These are phyloP conservation scores for Flaveria sonorensis DNA, from an alignment of 129 eudicot genomes.

Conservation along the genomic window DNA sequence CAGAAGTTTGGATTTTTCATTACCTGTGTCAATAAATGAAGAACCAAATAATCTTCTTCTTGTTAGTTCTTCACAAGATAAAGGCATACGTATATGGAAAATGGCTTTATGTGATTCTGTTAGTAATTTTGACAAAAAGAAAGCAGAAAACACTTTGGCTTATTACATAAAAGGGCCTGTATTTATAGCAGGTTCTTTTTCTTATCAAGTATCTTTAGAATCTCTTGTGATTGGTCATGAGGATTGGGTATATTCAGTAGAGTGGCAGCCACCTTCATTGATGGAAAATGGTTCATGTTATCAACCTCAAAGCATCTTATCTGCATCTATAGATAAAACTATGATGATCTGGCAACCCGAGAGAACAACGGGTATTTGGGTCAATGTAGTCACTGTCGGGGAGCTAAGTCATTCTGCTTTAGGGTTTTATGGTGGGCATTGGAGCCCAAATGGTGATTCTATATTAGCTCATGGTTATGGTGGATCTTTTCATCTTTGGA, in stretches of 20 bases:
- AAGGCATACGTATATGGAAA: conserved; percentile 95
- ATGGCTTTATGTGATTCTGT: conserved; percentile 49
- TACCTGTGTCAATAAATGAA: conserved; percentile 58
- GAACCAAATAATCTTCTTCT: conserved; percentile 59
- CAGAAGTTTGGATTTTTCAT: conserved; percentile 87
- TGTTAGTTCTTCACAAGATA: conserved; percentile 95
- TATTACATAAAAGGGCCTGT: conserved; percentile 94
- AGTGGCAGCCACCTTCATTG: conserved; percentile 90
- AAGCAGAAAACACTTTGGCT: conserved; percentile 60
- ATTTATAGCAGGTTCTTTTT: conserved; percentile 60
- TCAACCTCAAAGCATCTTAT: conserved; percentile 89
- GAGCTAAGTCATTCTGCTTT: conserved; percentile 98
- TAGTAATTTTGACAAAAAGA: conserved; percentile 40
- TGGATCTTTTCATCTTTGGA: conserved; percentile 96
- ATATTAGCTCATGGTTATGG: conserved; percentile 96
- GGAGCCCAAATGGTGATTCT: conserved; percentile 80
- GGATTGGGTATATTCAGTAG: conserved; percentile 97
- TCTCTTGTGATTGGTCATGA: conserved; percentile 94
- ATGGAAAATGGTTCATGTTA: conserved; percentile 43
- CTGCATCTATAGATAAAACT: conserved; percentile 97
- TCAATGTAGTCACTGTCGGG: conserved; percentile 94
- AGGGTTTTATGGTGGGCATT: conserved; percentile 97
- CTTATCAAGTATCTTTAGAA: conserved; percentile 85
- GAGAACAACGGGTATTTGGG: conserved; percentile 91
- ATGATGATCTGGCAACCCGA: conserved; percentile 99